Conservation (phyloP, 2,329 filamentous ascomycete genomes). For the Capronia coronata region DNA sequence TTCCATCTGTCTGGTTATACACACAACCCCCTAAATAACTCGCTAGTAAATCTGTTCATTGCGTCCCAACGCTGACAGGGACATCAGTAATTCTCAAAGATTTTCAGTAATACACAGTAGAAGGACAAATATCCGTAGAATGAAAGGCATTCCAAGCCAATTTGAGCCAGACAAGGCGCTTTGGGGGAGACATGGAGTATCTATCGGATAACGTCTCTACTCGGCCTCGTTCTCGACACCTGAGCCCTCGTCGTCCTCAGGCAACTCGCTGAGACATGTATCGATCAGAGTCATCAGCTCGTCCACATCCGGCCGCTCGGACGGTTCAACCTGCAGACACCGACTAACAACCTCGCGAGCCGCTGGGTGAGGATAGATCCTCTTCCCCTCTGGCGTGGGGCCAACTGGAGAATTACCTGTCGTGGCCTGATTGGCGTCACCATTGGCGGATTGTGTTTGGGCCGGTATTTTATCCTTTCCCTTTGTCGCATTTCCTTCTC, state of each 20-base stretch:
- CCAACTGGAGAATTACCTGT: background rate
- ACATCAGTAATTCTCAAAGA: too few species aligned
- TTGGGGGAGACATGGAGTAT: too few species aligned
- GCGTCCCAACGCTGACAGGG: too few species aligned
- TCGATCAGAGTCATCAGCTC: slow-evolving; percentile 76
- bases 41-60: too few species aligned
- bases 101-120: too few species aligned
- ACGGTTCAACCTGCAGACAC: slow-evolving; percentile 80
- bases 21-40: too few species aligned
- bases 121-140: too few species aligned
- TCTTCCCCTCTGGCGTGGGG: slow-evolving; percentile 39
- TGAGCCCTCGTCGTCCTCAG: slow-evolving; percentile 20
- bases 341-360: slow-evolving; percentile 82
- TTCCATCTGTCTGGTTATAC: too few species aligned
- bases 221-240: slow-evolving; percentile 7
- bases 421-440: slow-evolving; percentile 20
- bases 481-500: slow-evolving; percentile 63
- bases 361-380: slow-evolving; percentile 62
- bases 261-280: slow-evolving; percentile 49
- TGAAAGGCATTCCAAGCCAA: too few species aligned
- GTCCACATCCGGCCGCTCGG: slow-evolving; percentile 78
- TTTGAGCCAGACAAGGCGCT: too few species aligned
- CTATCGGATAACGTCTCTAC: too few species aligned
- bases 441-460: slow-evolving; percentile 27
- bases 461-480: slow-evolving; percentile 40